phyloP scores from a whole-genome alignment of 2,329 filamentous ascomycete genomes.

The Fusarium transvaalense region DNA sequence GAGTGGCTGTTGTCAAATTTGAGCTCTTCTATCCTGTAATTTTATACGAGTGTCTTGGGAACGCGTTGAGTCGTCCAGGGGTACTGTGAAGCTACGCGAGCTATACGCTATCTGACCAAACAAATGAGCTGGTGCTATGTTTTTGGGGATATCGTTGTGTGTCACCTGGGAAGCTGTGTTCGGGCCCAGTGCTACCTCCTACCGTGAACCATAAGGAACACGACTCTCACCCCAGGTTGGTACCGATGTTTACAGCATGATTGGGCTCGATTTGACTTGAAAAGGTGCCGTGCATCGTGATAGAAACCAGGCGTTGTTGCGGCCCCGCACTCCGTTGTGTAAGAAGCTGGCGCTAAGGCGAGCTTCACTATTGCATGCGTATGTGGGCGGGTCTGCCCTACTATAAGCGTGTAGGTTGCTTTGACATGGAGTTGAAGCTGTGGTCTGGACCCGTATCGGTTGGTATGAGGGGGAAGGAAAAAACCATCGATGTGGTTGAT shows the following conservation, averaged over 20 bases:
- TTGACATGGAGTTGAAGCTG: constrained; percentile 29
- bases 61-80: neutral
- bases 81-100: neutral
- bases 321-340: constrained; percentile 40
- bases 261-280: constrained; percentile 15
- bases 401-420: constrained; percentile 23
- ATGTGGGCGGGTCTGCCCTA: constrained; percentile 12
- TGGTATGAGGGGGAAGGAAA: constrained; percentile 15
- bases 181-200: neutral
- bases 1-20: neutral
- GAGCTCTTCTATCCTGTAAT: neutral
- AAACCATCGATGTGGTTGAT: constrained; percentile 4
- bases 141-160: constrained; percentile 4
- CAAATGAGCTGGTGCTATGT: neutral
- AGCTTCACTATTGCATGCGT: constrained; percentile 25
- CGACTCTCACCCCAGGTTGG: neutral
- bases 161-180: neutral
- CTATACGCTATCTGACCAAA: neutral
- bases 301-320: constrained; percentile 22
- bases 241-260: constrained; percentile 1
- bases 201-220: neutral
- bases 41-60: neutral
- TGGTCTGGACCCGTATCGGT: constrained; percentile 22
- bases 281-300: constrained; percentile 6
- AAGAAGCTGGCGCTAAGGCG: constrained; percentile 31